Evolutionary conservation across 306 rosid genomes (phyloP), one percentile per base, ranked within the genome.

Genomic region (Casuarina cunninghamiana): DNA sequence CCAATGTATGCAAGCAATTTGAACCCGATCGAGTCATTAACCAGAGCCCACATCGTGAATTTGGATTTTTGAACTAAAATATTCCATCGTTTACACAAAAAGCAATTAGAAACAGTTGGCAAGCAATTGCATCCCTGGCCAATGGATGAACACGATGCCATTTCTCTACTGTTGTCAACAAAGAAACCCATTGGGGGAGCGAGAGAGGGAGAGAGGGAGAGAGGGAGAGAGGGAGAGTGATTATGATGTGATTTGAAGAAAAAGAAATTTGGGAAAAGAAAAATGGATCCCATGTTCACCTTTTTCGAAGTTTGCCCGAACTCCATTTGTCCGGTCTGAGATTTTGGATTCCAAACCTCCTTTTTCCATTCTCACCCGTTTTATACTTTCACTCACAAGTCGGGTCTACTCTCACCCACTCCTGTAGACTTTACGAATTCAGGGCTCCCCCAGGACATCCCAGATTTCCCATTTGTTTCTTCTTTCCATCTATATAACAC

Each of bases 311-410:
- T 87, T 87, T 89, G 96, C 78, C 84, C 89, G 71, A 78, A 86
- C 86, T 73, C 86, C 83, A 62, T 91, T 91, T 95, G 99, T 93
- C 96, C 81, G 63, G 79, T 89, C 85, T 81, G 88, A 70, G 84
- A n/a, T 80, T 83, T 84, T 80, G 91, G 91, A 89, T 91, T 91
- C 95, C 93, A 78, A 85, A 69, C 80, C 55, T 60, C 63, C 21
- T 9, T 9, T 62, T 61, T 71, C 6, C 67, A 53, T 71, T 75
- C 71, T 53, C 80, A 53, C 78, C 81, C 63, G 78, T 65, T 84
- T 80, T 79, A 82, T 80, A 78, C 75, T 80, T 60, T 78, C 84
- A 72, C 82, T 69, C n/a, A 37, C 10, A 60, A 57, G 84, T 69
- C 55, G 46, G 51, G 80, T 75, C 79, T 72, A 78, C 38, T 73